Conservation (phyloP, 192 early-diverging fungal species). For the Backusella morwellensis region DNA sequence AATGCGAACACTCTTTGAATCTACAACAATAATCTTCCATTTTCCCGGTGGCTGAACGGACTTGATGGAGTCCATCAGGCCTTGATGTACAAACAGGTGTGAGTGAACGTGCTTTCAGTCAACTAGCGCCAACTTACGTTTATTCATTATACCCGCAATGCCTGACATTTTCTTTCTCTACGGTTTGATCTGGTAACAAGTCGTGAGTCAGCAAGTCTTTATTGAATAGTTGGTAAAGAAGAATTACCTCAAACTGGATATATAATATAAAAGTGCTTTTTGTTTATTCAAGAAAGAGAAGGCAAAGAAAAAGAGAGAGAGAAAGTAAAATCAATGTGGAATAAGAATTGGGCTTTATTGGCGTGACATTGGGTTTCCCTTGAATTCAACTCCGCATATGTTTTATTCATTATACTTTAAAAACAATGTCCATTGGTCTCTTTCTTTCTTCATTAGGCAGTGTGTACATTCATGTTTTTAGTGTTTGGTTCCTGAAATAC, state of each 20-base stretch:
- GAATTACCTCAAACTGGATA: background rate
- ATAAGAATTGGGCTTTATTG: background rate
- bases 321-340: background rate
- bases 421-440: too few species aligned
- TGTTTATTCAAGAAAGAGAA: background rate
- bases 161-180: background rate
- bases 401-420: too few species aligned
- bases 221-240: background rate
- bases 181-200: background rate
- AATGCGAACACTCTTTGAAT: conserved; percentile 69
- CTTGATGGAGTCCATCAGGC: conserved; percentile 72
- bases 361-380: background rate
- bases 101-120: background rate
- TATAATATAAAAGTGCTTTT: background rate
- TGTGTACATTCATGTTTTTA: too few species aligned
- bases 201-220: background rate
- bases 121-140: background rate
- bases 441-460: too few species aligned
- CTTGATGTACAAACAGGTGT: conserved; percentile 23
- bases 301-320: background rate
- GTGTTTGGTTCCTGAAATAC: too few species aligned
- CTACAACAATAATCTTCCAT: conserved; percentile 86
- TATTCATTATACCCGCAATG: conserved; percentile 2
- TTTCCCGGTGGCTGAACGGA: conserved; percentile 67
- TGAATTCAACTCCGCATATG: background rate